Conservation (phyloP, 2,329 filamentous ascomycete genomes). For the Talaromyces sp. region DNA sequence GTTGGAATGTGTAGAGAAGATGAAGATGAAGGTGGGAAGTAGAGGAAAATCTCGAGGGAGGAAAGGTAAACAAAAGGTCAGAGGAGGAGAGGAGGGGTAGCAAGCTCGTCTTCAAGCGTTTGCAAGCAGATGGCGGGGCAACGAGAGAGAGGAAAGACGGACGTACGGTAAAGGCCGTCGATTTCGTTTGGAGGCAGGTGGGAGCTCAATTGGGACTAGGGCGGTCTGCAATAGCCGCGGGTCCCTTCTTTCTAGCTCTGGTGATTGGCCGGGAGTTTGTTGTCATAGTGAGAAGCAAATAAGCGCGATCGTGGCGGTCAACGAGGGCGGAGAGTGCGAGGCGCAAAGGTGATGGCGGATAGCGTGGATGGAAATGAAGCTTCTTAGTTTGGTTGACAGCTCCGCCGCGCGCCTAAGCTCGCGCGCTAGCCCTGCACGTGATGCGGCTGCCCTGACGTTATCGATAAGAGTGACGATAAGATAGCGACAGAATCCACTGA, state of each 20-base stretch:
- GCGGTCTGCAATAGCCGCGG: not conserved
- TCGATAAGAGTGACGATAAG: not conserved
- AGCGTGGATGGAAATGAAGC: constrained; percentile 17
- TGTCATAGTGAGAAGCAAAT: constrained; percentile 11
- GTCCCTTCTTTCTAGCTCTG: constrained; percentile 9
- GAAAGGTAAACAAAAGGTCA: not conserved
- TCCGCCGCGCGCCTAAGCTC: constrained; percentile 7
- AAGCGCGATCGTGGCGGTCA: not conserved
- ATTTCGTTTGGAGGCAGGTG: not conserved
- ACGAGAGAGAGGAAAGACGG: not conserved
- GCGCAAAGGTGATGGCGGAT: constrained; percentile 13
- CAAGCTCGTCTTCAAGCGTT: not conserved
- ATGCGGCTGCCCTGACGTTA: not conserved
- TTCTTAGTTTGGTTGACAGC: constrained; percentile 3
- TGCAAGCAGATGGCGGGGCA: not conserved
- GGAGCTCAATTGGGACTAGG: constrained; percentile 15
- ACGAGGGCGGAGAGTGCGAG: not conserved
- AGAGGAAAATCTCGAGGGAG: not conserved
- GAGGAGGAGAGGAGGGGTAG: not conserved
- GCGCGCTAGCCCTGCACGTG: not conserved
- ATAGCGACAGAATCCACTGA: no score
- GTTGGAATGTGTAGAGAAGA: not conserved
- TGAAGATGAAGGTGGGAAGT: not conserved
- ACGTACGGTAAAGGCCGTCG: not conserved
- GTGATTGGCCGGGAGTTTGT: not conserved